These are phyloP conservation scores for Camelina sativa DNA, from an alignment of 345 rosid species.

Conservation along the genomic window DNA sequence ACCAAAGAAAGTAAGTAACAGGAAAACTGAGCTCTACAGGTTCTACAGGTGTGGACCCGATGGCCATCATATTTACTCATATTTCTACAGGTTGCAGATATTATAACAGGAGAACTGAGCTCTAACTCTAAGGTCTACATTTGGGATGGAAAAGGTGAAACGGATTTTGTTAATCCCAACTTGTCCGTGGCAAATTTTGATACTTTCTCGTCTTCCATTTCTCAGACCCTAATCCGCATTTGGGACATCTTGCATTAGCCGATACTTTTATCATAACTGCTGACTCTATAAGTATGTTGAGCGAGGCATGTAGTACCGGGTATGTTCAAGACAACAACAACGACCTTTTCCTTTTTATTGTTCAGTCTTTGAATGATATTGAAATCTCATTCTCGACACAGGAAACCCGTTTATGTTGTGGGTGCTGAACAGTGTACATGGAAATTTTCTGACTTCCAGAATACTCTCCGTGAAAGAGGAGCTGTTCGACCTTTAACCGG, in stretches of 20 bases:
- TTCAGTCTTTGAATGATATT: slow-evolving; percentile 5
- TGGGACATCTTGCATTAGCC: slow-evolving; percentile 95
- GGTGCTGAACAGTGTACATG: slow-evolving; percentile 85
- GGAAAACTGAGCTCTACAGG: too few relatives aligned
- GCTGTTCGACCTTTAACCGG: slow-evolving; percentile 76
- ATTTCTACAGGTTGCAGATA: slow-evolving; percentile 55
- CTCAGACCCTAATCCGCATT: slow-evolving; percentile 82
- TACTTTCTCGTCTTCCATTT: slow-evolving; percentile 11
- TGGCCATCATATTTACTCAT: slow-evolving; percentile 16
- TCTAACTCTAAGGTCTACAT: slow-evolving; percentile 69
- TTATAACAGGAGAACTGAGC: slow-evolving; percentile 56
- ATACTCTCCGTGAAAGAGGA: slow-evolving; percentile 67
- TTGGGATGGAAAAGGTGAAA: slow-evolving; percentile 80
- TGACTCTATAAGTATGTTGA: slow-evolving; percentile 96
- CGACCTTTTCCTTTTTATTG: neutral
- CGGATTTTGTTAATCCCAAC: neutral
- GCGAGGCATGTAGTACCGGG: slow-evolving; percentile 97
- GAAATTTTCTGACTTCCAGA: slow-evolving; percentile 87
- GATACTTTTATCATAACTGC: slow-evolving; percentile 92
- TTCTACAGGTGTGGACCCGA: neutral
- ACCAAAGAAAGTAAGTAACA: slow-evolving; percentile 62
- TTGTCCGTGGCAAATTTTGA: neutral
- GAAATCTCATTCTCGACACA: slow-evolving; percentile 37
- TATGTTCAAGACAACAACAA: slow-evolving; percentile 45
- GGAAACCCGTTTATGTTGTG: slow-evolving; percentile 86